Conservation (phyloP, 2,329 filamentous ascomycete genomes). For the Venturia pyrina region DNA sequence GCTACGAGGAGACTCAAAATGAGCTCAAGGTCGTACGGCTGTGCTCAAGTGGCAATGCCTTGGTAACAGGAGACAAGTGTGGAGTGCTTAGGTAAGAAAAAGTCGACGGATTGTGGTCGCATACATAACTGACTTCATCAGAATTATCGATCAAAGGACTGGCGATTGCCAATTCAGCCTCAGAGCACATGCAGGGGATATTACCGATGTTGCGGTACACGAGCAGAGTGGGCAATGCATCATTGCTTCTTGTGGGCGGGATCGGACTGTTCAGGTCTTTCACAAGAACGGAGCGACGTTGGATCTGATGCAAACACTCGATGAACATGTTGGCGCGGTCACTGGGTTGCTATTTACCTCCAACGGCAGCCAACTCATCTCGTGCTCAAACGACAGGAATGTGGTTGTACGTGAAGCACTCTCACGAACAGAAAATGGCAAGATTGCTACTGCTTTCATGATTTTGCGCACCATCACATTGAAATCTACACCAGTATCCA, state of each 20-base stretch:
- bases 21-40: constrained; percentile 50
- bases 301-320: constrained; percentile 78
- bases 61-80: constrained; percentile 77
- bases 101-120: background rate
- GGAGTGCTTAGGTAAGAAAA: constrained; percentile 56
- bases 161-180: constrained; percentile 57
- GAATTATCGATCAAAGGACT: constrained; percentile 54
- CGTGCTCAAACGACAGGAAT: constrained; percentile 80
- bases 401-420: constrained; percentile 73
- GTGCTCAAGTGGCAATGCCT: constrained; percentile 50
- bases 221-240: constrained; percentile 50
- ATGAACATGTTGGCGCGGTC: constrained; percentile 84
- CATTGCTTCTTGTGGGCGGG: constrained; percentile 74
- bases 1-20: constrained; percentile 39
- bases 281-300: constrained; percentile 48
- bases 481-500: constrained; percentile 78
- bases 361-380: constrained; percentile 62
- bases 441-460: constrained; percentile 62
- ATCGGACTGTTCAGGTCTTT: constrained; percentile 92
- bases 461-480: constrained; percentile 68
- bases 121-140: constrained; percentile 19
- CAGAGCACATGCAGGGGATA: constrained; percentile 79
- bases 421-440: constrained; percentile 50
- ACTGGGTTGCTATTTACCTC: constrained; percentile 65
- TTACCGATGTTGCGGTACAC: constrained; percentile 69